Conservation (phyloP, 768 basidiomycete genomes). For the Thelephora ganbajun region DNA sequence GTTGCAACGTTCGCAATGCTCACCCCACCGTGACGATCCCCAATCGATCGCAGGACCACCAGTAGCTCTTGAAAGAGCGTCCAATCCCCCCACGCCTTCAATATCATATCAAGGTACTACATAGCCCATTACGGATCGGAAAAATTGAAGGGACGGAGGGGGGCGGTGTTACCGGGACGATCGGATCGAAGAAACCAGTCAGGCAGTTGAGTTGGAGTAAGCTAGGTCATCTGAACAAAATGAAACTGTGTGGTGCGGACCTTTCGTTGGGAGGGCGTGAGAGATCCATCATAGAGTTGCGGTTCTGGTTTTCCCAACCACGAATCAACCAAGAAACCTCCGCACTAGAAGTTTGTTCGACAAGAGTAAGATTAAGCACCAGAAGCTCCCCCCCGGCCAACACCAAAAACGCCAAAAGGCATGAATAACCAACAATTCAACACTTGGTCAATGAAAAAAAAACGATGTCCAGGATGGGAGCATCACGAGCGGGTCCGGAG, state of each 20-base stretch:
- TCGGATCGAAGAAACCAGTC: no score
- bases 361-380: conserved; percentile 1
- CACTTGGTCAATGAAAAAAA: conserved; percentile 1
- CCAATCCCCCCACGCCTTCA: conserved; percentile 72
- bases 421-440: no score
- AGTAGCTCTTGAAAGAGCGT: conserved; percentile 58
- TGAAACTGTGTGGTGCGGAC: conserved; percentile 19
- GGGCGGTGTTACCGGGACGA: background rate
- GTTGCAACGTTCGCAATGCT: conserved; percentile 72
- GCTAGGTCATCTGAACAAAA: background rate
- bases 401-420: background rate
- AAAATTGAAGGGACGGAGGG: background rate
- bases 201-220: no score
- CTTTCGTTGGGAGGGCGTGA: conserved; percentile 80
- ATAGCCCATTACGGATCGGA: background rate
- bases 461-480: no score
- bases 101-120: conserved; percentile 76
- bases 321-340: conserved; percentile 66
- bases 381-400: conserved; percentile 2
- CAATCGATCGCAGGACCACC: conserved; percentile 42
- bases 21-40: conserved; percentile 45
- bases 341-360: conserved; percentile 37
- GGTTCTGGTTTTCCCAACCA: conserved; percentile 62
- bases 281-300: conserved; percentile 47
- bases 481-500: background rate